Conservation (phyloP, 495 filamentous ascomycete species). For the Penicillium roqueforti region DNA sequence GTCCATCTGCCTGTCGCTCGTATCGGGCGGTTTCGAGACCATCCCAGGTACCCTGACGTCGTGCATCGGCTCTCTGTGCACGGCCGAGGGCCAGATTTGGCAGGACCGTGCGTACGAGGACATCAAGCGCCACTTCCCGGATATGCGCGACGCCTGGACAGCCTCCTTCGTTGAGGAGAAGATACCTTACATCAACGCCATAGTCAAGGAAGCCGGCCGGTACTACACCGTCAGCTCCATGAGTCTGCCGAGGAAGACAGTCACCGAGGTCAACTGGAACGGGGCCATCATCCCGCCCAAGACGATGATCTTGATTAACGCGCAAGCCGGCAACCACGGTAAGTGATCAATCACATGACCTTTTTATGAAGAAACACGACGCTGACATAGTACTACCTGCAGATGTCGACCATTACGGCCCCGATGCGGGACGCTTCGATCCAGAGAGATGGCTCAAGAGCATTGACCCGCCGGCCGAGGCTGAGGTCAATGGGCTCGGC, state of each 20-base stretch:
- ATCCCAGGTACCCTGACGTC: conserved; percentile 48
- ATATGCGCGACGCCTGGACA: conserved; percentile 47
- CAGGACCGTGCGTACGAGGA: conserved; percentile 52
- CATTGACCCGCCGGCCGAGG: conserved; percentile 34
- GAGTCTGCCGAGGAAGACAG: conserved; percentile 50
- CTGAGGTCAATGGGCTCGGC: conserved; percentile 29
- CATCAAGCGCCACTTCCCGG: conserved; percentile 47
- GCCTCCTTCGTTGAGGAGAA: conserved; percentile 45
- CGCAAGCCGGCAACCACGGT: conserved; percentile 57
- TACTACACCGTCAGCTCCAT: conserved; percentile 55
- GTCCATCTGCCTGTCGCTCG: conserved; percentile 47
- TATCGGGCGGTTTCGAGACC: conserved; percentile 52
- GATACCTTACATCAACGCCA: conserved; percentile 45
- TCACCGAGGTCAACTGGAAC: conserved; percentile 51
- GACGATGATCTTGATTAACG: conserved; percentile 56
- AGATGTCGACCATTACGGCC: conserved; percentile 52
- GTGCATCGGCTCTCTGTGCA: conserved; percentile 45
- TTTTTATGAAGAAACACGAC: no score
- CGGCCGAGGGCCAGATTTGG: conserved; percentile 43
- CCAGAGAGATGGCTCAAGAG: conserved; percentile 50
- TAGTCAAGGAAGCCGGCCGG: conserved; percentile 51
- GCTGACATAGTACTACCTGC: no score
- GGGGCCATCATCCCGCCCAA: conserved; percentile 51
- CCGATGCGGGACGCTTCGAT: conserved; percentile 46
- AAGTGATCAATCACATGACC: no score